Conservation (phyloP, 1,139 yeast genomes). For the Yamadazyma membranifaciens region DNA sequence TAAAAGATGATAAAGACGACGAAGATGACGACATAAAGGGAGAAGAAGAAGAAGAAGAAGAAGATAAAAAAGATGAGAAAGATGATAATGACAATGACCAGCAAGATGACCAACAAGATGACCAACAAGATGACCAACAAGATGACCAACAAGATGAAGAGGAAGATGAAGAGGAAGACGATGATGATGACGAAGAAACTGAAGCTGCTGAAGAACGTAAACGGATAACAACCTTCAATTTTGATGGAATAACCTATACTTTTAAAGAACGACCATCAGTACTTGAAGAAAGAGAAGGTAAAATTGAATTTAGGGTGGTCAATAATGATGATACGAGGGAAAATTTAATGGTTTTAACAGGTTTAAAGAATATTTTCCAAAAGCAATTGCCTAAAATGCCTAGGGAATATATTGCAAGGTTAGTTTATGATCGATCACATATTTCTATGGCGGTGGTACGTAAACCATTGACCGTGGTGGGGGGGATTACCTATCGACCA, state of each 20-base stretch:
- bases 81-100: constrained; percentile 12
- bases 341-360: constrained; percentile 87
- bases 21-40: constrained; percentile 11
- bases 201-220: constrained; percentile 55
- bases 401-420: constrained; percentile 87
- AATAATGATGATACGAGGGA: constrained; percentile 90
- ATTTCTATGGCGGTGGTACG: constrained; percentile 94
- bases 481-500: constrained; percentile 96
- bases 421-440: constrained; percentile 93
- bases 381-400: constrained; percentile 99
- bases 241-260: constrained; percentile 78
- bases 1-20: constrained; percentile 17
- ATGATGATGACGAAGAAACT: constrained; percentile 41
- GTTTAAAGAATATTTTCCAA: constrained; percentile 92
- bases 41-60: constrained; percentile 8
- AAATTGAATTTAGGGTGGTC: constrained; percentile 92
- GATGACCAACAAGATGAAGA: constrained; percentile 21
- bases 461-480: constrained; percentile 91
- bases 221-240: constrained; percentile 46
- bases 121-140: constrained; percentile 13
- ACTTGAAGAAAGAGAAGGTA: constrained; percentile 85
- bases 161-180: constrained; percentile 27
- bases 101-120: constrained; percentile 9
- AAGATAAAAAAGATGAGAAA: constrained; percentile 9
- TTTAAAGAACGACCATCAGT: constrained; percentile 94